These are phyloP conservation scores for Alisma plantagoaquatica DNA, from an alignment of 106 monocot species.

Conservation along the genomic window DNA sequence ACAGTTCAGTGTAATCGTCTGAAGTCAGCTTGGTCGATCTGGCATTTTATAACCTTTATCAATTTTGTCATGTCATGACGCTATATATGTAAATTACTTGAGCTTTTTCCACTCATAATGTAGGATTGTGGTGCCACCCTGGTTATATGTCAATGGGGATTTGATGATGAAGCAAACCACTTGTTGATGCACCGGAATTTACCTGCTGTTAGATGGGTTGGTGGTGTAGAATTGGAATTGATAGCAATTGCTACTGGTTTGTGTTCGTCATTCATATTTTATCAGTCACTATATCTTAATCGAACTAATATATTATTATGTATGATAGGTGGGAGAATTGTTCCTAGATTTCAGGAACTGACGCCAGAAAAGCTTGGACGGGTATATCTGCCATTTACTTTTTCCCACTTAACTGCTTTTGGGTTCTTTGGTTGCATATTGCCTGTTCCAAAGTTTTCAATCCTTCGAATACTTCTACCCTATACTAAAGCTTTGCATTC, in stretches of 20 bases:
- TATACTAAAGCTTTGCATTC: too few relatives aligned
- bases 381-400: too few relatives aligned
- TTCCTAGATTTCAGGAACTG: conserved; percentile 95
- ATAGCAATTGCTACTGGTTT: conserved; percentile 99
- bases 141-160: conserved; percentile 99
- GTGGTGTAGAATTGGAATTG: conserved; percentile 97
- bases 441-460: too few relatives aligned
- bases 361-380: conserved; percentile 89
- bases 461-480: too few relatives aligned
- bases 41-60: background rate
- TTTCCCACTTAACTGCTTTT: too few relatives aligned
- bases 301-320: background rate
- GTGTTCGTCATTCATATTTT: background rate
- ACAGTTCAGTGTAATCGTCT: background rate
- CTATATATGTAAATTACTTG: too few relatives aligned
- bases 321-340: conserved; percentile 90
- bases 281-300: background rate
- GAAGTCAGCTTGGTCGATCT: background rate
- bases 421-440: too few relatives aligned
- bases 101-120: too few relatives aligned
- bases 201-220: conserved; percentile 99
- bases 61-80: too few relatives aligned
- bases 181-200: conserved; percentile 92
- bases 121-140: conserved; percentile 97
- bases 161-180: conserved; percentile 99